Evolutionary conservation across 2,329 filamentous ascomycete genomes (phyloP).

Genomic region (Ophiostoma novo-ulmi): DNA sequence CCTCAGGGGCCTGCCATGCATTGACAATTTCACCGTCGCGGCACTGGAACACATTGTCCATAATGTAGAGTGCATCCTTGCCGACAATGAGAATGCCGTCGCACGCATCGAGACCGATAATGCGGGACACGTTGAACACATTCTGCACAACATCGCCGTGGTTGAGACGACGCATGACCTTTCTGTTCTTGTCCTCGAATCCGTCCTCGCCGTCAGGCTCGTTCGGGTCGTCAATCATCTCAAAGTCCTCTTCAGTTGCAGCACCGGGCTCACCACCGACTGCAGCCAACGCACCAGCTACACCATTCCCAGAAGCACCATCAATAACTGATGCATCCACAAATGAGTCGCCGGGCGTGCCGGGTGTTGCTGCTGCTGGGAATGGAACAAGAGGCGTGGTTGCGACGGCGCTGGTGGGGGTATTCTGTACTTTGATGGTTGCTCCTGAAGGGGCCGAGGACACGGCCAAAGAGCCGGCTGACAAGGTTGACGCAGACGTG

Average conservation of each 20-base stretch:
- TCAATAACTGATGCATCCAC: background rate
- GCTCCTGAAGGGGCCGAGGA: background rate
- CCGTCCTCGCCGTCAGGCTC: constrained; percentile 69
- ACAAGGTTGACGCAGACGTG: constrained; percentile 7
- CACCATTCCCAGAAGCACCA: background rate
- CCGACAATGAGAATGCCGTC: constrained; percentile 92
- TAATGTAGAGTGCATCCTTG: constrained; percentile 85
- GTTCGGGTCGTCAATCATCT: constrained; percentile 89
- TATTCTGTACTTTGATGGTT: background rate
- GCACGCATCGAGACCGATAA: constrained; percentile 86
- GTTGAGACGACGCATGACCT: constrained; percentile 90
- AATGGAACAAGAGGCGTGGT: background rate
- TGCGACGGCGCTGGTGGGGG: background rate
- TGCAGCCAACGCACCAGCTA: background rate
- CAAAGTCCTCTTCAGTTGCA: constrained; percentile 75
- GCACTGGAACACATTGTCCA: constrained; percentile 94
- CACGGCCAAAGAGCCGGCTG: background rate
- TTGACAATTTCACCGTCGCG: constrained; percentile 95
- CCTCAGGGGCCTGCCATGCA: constrained; percentile 84
- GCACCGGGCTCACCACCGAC: background rate
- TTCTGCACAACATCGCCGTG: constrained; percentile 87
- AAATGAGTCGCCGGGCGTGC: background rate
- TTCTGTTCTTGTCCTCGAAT: constrained; percentile 96
- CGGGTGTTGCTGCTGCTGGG: background rate
- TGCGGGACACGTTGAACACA: constrained; percentile 91